phyloP scores from a whole-genome alignment of 768 basidiomycete genomes.

The Boletus insuetus region DNA sequence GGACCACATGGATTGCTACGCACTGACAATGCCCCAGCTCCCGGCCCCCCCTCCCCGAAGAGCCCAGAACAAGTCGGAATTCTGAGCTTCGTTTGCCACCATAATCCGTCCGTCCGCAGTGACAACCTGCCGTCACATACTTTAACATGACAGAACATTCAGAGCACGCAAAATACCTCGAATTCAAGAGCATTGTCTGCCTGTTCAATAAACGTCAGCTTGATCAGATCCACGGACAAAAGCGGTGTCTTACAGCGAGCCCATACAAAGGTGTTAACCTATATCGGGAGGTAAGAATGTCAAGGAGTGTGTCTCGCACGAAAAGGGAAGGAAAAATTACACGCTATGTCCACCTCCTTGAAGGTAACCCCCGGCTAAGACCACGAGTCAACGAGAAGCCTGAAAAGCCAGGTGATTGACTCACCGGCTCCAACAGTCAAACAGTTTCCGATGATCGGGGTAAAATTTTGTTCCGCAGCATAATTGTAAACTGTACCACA shows the following conservation, averaged over 20 bases:
- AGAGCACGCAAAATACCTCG: conserved; percentile 8
- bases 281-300: background rate
- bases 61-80: conserved; percentile 54
- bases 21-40: conserved; percentile 46
- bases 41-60: conserved; percentile 51
- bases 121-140: conserved; percentile 28
- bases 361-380: conserved; percentile 45
- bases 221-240: background rate
- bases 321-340: background rate
- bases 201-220: conserved; percentile 21
- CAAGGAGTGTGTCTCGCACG: background rate
- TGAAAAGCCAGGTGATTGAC: background rate
- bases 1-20: background rate
- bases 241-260: conserved; percentile 32
- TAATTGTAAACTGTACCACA: conserved; percentile 16
- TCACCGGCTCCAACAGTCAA: conserved; percentile 19
- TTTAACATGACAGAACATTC: background rate
- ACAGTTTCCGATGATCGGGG: conserved; percentile 19
- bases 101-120: conserved; percentile 39
- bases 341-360: conserved; percentile 49
- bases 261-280: conserved; percentile 40
- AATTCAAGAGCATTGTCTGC: conserved; percentile 48
- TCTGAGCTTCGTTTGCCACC: conserved; percentile 38
- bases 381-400: background rate
- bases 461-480: conserved; percentile 12